Percentiles rank a stretch among this genome's conserved stretches.
These are phyloP conservation scores for Wickerhamiella dianesei DNA, from an alignment of 805 yeast species.

Conservation along the genomic window DNA sequence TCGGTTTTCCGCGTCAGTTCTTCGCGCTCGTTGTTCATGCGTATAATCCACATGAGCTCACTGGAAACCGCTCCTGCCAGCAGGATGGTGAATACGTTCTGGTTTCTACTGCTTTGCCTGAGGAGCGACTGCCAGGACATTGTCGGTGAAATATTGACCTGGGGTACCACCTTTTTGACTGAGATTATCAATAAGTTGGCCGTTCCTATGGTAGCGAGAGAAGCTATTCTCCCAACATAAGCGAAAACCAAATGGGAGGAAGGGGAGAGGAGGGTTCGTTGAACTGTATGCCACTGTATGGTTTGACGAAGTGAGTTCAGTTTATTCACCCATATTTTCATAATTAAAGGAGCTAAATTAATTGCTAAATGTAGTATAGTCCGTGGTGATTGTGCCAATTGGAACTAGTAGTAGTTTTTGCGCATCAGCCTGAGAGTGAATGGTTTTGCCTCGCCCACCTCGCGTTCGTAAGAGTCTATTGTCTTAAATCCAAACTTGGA, in stretches of 20 bases:
- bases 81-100: conserved; percentile 23
- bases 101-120: background rate
- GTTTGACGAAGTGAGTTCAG: too few relatives aligned
- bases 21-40: conserved; percentile 29
- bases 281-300: too few relatives aligned
- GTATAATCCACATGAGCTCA: conserved; percentile 34
- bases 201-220: too few relatives aligned
- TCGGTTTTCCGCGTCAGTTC: conserved; percentile 30
- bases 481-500: background rate
- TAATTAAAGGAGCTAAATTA: too few relatives aligned
- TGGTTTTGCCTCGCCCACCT: background rate
- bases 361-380: too few relatives aligned
- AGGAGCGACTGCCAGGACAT: background rate
- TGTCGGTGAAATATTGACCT: background rate
- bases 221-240: too few relatives aligned
- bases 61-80: conserved; percentile 35
- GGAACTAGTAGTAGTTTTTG: background rate
- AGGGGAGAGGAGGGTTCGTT: too few relatives aligned
- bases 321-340: too few relatives aligned
- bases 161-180: background rate
- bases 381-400: too few relatives aligned
- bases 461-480: background rate
- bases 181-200: background rate
- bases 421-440: background rate
- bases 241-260: too few relatives aligned